Conservation (phyloP, 306 rosid genomes). For the Cucumis cinereus region DNA sequence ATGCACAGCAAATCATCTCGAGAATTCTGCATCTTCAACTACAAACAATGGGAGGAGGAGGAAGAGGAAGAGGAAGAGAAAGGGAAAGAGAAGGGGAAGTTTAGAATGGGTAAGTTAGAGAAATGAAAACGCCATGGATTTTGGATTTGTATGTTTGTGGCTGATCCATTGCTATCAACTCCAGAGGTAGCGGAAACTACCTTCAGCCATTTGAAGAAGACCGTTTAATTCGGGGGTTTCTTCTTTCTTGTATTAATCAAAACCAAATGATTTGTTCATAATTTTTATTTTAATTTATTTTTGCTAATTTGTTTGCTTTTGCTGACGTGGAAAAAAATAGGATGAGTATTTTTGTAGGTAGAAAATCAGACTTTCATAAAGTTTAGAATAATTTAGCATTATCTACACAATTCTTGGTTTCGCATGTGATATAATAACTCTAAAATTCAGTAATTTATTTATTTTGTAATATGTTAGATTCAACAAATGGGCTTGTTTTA, state of each 20-base stretch:
- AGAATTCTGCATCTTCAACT: conserved; percentile 40
- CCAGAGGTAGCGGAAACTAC: conserved; percentile 7
- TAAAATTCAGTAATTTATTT: too few species aligned
- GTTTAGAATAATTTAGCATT: too few species aligned
- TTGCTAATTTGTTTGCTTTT: neutral
- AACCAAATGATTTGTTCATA: neutral
- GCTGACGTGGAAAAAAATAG: neutral
- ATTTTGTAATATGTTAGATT: too few species aligned
- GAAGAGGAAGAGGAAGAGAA: neutral
- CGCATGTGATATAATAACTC: too few species aligned
- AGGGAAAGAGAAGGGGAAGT: neutral
- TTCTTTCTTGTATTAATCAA: neutral
- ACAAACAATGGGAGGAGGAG: neutral
- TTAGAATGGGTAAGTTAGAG: neutral
- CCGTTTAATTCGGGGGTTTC: neutral
- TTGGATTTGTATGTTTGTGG: conserved; percentile 8
- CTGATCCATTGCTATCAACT: neutral
- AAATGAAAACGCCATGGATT: neutral
- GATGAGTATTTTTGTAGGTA: too few species aligned
- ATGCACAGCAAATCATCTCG: conserved; percentile 16
- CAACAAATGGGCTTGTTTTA: too few species aligned
- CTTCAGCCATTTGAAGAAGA: conserved; percentile 5
- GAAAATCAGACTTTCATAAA: too few species aligned
- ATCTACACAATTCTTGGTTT: too few species aligned
- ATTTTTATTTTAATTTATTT: neutral